Conservation (phyloP, 192 early-diverging fungal species). For the Podila horticola region DNA sequence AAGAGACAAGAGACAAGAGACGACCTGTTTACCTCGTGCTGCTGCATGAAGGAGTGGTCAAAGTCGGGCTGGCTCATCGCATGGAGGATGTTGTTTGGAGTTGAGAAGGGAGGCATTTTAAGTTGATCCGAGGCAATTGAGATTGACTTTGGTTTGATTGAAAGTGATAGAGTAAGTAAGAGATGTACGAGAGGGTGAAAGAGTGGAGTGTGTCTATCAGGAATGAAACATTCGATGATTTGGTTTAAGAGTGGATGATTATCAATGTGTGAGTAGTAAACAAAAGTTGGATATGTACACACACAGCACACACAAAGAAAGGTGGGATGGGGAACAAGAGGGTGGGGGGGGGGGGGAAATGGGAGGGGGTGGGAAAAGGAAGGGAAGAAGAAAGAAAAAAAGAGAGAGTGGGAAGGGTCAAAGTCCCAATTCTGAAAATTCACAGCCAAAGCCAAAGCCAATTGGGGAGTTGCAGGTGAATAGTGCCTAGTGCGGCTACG, state of each 20-base stretch:
- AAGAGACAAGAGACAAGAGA: not conserved
- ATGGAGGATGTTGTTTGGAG: constrained; percentile 4
- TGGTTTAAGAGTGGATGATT: not conserved
- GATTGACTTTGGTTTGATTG: not conserved
- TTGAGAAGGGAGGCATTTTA: constrained; percentile 37
- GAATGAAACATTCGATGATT: not conserved
- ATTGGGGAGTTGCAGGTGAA: too few relatives aligned
- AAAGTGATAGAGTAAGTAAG: not conserved
- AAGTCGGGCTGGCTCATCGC: constrained; percentile 6
- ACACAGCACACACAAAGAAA: too few relatives aligned
- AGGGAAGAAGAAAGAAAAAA: not conserved
- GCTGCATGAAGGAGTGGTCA: constrained; percentile 15
- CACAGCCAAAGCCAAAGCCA: not conserved
- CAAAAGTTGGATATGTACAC: too few relatives aligned
- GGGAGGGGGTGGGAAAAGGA: not conserved
- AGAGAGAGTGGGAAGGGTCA: not conserved
- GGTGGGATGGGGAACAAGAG: not conserved
- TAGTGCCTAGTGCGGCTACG: too few relatives aligned
- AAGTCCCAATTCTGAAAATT: not conserved
- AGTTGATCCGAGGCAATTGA: not conserved
- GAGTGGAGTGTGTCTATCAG: not conserved
- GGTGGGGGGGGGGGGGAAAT: not conserved
- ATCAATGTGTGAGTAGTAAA: constrained; percentile 1
- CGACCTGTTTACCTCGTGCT: constrained; percentile 22
- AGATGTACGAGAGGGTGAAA: not conserved